A percentile compares a stretch with the other conserved stretches of the same genome.
Conservation (phyloP, 768 basidiomycete species). For the Kwoniella sp. region DNA sequence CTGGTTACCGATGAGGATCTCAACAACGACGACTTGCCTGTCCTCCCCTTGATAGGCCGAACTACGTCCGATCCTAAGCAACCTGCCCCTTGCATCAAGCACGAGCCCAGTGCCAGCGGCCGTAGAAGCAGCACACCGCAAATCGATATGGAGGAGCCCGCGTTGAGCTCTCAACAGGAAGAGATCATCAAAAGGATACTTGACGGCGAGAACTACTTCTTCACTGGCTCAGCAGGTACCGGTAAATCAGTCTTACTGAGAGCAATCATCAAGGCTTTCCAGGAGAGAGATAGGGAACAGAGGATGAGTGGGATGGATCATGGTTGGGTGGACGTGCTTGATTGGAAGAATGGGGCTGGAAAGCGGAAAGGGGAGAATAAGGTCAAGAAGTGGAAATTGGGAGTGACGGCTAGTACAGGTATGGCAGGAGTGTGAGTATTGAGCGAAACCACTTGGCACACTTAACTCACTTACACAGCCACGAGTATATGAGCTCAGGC, state of each 20-base stretch:
- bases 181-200: conserved; percentile 36
- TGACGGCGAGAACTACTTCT: conserved; percentile 75
- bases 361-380: neutral
- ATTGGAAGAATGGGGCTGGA: neutral
- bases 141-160: conserved; percentile 8
- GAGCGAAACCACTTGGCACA: no score
- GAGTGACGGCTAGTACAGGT: conserved; percentile 89
- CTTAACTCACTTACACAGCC: no score
- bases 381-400: conserved; percentile 35
- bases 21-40: neutral
- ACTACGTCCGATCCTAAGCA: neutral
- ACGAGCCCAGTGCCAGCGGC: neutral
- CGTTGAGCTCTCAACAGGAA: conserved; percentile 34
- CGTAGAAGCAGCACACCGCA: neutral
- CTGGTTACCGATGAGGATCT: neutral
- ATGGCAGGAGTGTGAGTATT: conserved; percentile 64
- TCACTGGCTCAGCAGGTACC: conserved; percentile 96
- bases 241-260: conserved; percentile 93
- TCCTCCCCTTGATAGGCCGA: neutral
- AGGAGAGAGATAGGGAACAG: conserved; percentile 16
- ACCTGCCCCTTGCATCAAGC: neutral
- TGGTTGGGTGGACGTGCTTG: conserved; percentile 10
- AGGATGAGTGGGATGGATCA: conserved; percentile 6
- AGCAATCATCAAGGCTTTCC: conserved; percentile 77
- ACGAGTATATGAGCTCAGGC: no score